Conservation (phyloP, 2,329 filamentous ascomycete genomes). For the Chrysoporthe deuterocubensis region DNA sequence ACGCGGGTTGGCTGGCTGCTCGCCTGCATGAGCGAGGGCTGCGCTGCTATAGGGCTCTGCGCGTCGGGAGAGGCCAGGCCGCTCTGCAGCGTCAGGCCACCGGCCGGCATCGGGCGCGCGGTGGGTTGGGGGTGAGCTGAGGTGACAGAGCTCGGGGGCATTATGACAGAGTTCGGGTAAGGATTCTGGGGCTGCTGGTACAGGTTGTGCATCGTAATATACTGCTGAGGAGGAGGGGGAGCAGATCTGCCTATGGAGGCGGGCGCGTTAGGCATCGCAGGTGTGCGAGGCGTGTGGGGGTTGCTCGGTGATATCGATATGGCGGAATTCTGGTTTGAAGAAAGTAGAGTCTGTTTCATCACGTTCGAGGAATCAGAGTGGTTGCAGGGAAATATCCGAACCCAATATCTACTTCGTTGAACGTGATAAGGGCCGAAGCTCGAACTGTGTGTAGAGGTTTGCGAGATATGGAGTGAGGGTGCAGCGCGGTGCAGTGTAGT, state of each 20-base stretch:
- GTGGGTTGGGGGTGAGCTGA: slow-evolving; percentile 76
- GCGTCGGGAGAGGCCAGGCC: slow-evolving; percentile 65
- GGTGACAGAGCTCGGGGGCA: slow-evolving; percentile 68
- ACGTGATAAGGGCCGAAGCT: too few species aligned
- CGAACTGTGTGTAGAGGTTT: too few species aligned
- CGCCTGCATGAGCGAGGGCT: slow-evolving; percentile 55
- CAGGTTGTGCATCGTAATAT: slow-evolving; percentile 53
- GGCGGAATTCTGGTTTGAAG: slow-evolving; percentile 46
- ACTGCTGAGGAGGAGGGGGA: slow-evolving; percentile 51
- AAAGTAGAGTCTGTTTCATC: slow-evolving; percentile 36
- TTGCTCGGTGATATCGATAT: slow-evolving; percentile 62
- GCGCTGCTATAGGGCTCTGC: slow-evolving; percentile 59
- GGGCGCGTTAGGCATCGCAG: slow-evolving; percentile 66
- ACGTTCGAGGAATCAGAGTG: too few species aligned
- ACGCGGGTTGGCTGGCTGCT: slow-evolving; percentile 81
- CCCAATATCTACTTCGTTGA: too few species aligned
- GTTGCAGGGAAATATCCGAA: too few species aligned
- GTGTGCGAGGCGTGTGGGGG: slow-evolving; percentile 65
- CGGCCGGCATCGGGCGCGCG: slow-evolving; percentile 74
- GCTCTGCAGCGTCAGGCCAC: slow-evolving; percentile 63
- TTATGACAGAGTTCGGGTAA: slow-evolving; percentile 64
- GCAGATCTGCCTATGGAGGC: slow-evolving; percentile 60
- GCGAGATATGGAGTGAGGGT: too few species aligned
- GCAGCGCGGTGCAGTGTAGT: too few species aligned
- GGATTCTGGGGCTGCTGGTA: slow-evolving; percentile 60